phyloP scores from a whole-genome alignment of 441 rosid species.

The Erodium moschatum region DNA sequence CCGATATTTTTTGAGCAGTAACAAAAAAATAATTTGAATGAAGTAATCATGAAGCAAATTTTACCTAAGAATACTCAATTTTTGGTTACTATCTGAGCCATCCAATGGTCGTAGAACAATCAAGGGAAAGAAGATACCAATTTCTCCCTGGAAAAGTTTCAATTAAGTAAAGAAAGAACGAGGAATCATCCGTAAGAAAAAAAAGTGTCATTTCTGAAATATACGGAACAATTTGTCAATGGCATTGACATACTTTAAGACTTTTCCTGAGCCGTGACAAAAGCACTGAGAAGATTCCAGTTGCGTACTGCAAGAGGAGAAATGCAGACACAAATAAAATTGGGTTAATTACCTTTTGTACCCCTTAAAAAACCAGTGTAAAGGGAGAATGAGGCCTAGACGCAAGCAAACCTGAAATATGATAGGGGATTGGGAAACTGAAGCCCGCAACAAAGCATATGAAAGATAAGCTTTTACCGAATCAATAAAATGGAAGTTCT shows the following conservation, averaged over 20 bases:
- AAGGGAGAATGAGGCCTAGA: conserved; percentile 18
- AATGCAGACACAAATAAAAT: conserved; percentile 25
- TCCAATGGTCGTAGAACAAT: conserved; percentile 84
- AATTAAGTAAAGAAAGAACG: not conserved
- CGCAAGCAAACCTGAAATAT: conserved; percentile 75
- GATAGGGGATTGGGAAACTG: conserved; percentile 77
- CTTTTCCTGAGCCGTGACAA: conserved; percentile 85
- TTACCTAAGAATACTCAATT: conserved; percentile 86
- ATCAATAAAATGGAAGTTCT: conserved; percentile 93
- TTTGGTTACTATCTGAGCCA: conserved; percentile 74
- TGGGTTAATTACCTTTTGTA: too few relatives aligned
- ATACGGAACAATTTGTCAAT: conserved; percentile 19
- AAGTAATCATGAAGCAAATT: conserved; percentile 23
- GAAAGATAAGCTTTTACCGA: conserved; percentile 97
- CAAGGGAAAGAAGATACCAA: conserved; percentile 95
- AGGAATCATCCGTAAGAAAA: not conserved
- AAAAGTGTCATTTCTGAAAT: conserved; percentile 9
- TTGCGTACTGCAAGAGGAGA: conserved; percentile 72
- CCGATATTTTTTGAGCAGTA: conserved; percentile 12
- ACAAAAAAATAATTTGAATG: conserved; percentile 12
- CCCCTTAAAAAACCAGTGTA: conserved; percentile 14
- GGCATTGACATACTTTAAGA: conserved; percentile 64
- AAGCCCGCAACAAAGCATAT: conserved; percentile 91
- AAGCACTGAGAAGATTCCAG: conserved; percentile 92
- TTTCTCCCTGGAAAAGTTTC: conserved; percentile 69